Conservation (phyloP, 2,329 filamentous ascomycete genomes). For the Chrysosporium keratinophilum region DNA sequence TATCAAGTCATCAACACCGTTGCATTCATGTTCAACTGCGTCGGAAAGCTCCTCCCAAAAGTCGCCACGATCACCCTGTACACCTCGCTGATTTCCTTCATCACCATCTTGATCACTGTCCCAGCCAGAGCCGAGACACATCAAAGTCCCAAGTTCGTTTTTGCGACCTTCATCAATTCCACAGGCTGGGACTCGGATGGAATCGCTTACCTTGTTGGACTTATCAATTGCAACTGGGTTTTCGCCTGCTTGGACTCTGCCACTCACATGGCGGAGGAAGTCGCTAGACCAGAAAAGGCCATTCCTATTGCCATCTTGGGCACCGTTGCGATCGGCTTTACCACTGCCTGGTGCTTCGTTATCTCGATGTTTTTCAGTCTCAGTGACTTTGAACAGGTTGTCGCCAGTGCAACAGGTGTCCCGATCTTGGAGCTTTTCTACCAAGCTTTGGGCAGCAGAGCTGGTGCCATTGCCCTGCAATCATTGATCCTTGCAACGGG, state of each 20-base stretch:
- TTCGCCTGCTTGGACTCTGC: slow-evolving; percentile 44
- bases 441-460: slow-evolving; percentile 34
- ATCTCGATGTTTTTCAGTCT: slow-evolving; percentile 44
- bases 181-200: slow-evolving; percentile 40
- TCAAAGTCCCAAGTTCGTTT: slow-evolving; percentile 41
- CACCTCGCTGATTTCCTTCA: slow-evolving; percentile 39
- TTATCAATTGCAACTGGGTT: slow-evolving; percentile 43
- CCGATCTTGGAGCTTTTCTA: slow-evolving; percentile 42
- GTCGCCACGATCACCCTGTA: slow-evolving; percentile 39
- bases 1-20: slow-evolving; percentile 42
- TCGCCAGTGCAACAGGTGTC: slow-evolving; percentile 35
- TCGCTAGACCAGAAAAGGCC: slow-evolving; percentile 37
- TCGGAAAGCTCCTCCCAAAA: slow-evolving; percentile 28
- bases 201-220: slow-evolving; percentile 44
- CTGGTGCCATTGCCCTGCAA: slow-evolving; percentile 40
- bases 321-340: slow-evolving; percentile 41
- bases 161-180: slow-evolving; percentile 44
- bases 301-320: slow-evolving; percentile 43
- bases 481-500: slow-evolving; percentile 40
- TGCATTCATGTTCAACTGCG: slow-evolving; percentile 42
- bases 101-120: slow-evolving; percentile 41
- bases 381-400: slow-evolving; percentile 34
- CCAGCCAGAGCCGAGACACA: slow-evolving; percentile 37
- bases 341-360: slow-evolving; percentile 41
- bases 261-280: slow-evolving; percentile 44